A percentile compares a stretch with the other conserved stretches of the same genome.
These are phyloP conservation scores for Beauveria asiatica DNA, from an alignment of 2,329 filamentous ascomycete genomes.

Conservation along the genomic window DNA sequence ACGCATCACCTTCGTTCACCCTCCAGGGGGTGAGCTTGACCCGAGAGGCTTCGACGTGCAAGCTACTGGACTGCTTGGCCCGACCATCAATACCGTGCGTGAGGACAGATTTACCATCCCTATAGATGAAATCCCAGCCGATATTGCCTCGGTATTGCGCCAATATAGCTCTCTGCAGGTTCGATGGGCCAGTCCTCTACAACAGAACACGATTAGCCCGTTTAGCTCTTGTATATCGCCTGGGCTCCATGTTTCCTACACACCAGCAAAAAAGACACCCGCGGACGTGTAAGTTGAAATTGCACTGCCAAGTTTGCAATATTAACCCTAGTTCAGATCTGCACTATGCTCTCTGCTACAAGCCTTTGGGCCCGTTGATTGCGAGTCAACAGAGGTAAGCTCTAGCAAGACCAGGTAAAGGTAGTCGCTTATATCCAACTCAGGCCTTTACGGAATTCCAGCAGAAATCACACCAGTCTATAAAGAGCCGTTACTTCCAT, in stretches of 20 bases:
- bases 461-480: constrained; percentile 1
- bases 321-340: constrained; percentile 14
- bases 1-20: constrained; percentile 70
- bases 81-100: constrained; percentile 55
- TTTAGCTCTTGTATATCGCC: constrained; percentile 68
- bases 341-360: constrained; percentile 50
- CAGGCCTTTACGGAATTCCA: constrained; percentile 55
- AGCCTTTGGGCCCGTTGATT: constrained; percentile 50
- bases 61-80: constrained; percentile 44
- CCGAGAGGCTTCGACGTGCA: constrained; percentile 54
- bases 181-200: constrained; percentile 59
- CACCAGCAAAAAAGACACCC: constrained; percentile 33
- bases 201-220: constrained; percentile 55
- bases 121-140: constrained; percentile 62
- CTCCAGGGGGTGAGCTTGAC: constrained; percentile 54
- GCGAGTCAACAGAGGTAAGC: constrained; percentile 28
- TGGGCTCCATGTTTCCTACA: constrained; percentile 75
- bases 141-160: constrained; percentile 54
- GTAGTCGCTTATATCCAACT: constrained; percentile 21
- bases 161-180: constrained; percentile 66
- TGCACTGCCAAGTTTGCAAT: background rate
- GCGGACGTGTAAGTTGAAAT: constrained; percentile 16
- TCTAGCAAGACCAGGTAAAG: background rate
- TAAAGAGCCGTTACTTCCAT: constrained; percentile 62
- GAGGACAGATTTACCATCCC: constrained; percentile 73